Percentiles rank a stretch among this genome's conserved stretches.
phyloP scores from a whole-genome alignment of 2,329 filamentous ascomycete species.

The Atkinsonella hypoxylon region DNA sequence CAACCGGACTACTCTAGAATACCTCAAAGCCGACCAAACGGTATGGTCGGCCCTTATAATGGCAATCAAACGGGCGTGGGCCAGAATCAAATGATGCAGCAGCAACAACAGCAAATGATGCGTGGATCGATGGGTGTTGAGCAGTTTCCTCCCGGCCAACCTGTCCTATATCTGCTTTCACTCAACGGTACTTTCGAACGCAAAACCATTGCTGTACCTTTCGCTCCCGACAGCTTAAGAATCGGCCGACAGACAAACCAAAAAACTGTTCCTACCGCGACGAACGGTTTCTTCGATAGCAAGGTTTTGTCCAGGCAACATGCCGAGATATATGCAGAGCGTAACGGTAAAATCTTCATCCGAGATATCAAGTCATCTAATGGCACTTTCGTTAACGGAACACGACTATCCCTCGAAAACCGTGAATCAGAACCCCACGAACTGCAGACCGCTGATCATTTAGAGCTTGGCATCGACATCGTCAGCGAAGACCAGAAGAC shows the following conservation, averaged over 20 bases:
- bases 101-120: conserved; percentile 44
- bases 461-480: conserved; percentile 96
- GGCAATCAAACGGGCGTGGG: conserved; percentile 19
- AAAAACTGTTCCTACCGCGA: conserved; percentile 80
- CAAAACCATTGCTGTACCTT: conserved; percentile 91
- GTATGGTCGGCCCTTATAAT: conserved; percentile 23
- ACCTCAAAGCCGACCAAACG: conserved; percentile 30
- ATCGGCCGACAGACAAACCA: conserved; percentile 96
- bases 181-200: conserved; percentile 95
- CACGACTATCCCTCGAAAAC: conserved; percentile 83
- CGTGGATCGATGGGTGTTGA: conserved; percentile 43
- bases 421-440: conserved; percentile 94
- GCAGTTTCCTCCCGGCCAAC: conserved; percentile 50
- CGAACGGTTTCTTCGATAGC: conserved; percentile 95
- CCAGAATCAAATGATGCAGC: conserved; percentile 28
- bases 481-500: conserved; percentile 98
- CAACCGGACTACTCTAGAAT: conserved; percentile 36
- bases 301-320: conserved; percentile 95
- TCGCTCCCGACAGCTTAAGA: conserved; percentile 81
- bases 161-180: conserved; percentile 75
- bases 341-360: conserved; percentile 84
- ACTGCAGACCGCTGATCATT: conserved; percentile 76
- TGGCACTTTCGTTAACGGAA: conserved; percentile 93
- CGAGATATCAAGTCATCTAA: conserved; percentile 97
- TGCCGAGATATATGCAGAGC: conserved; percentile 85